phyloP scores from a whole-genome alignment of 1,139 yeast species.

The Debaryomyces udenii region DNA sequence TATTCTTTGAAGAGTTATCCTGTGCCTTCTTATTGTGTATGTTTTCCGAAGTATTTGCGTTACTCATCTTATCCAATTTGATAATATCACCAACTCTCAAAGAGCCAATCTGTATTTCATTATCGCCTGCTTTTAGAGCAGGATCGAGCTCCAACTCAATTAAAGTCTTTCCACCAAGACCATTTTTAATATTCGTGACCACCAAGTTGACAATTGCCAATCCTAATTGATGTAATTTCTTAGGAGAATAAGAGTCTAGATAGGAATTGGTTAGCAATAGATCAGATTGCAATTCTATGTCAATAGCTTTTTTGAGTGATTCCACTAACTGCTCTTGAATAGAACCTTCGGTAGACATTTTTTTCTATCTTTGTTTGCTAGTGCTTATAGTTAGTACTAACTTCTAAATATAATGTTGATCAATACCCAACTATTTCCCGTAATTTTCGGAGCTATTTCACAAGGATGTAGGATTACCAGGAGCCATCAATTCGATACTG shows the following conservation, averaged over 20 bases:
- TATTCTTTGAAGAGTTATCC: slow-evolving; percentile 26
- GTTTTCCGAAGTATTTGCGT: slow-evolving; percentile 19
- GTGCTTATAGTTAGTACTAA: too few relatives aligned
- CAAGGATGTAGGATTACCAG: too few relatives aligned
- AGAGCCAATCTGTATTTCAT: slow-evolving; percentile 56
- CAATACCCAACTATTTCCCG: too few relatives aligned
- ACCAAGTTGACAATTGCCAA: slow-evolving; percentile 71
- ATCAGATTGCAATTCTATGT: slow-evolving; percentile 63
- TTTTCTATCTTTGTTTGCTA: neutral
- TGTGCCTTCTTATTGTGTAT: slow-evolving; percentile 23
- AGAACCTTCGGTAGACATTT: neutral
- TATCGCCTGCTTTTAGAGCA: slow-evolving; percentile 43
- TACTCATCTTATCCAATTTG: slow-evolving; percentile 43
- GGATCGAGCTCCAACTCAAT: slow-evolving; percentile 68
- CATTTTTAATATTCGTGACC: slow-evolving; percentile 65
- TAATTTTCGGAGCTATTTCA: too few relatives aligned
- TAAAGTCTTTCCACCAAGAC: slow-evolving; percentile 77
- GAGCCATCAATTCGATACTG: too few relatives aligned
- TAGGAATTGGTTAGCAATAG: slow-evolving; percentile 54
- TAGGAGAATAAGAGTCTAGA: slow-evolving; percentile 58
- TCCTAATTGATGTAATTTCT: slow-evolving; percentile 68
- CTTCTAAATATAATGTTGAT: too few relatives aligned
- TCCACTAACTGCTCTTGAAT: slow-evolving; percentile 32
- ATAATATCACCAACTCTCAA: slow-evolving; percentile 82
- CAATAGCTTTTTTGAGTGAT: slow-evolving; percentile 53